Evolutionary conservation across 225 moss, liverwort and hornwort species (phyloP).

Genomic region (Thuidium tamariscinum): DNA sequence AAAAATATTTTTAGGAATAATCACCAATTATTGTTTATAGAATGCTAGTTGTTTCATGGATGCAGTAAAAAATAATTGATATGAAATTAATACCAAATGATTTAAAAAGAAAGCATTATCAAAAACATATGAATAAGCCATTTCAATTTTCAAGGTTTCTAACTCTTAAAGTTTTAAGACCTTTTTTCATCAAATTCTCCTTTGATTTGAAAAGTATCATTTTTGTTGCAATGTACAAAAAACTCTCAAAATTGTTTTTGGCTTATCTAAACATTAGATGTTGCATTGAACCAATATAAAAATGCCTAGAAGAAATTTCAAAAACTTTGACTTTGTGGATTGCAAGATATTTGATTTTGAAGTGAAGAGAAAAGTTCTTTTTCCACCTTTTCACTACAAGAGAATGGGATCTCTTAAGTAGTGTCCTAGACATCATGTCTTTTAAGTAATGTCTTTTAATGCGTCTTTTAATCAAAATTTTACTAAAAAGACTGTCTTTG

Average conservation of each 20-base stretch:
- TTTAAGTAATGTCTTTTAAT: too few species aligned
- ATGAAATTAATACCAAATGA: neutral
- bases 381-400: too few species aligned
- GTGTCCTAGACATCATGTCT: too few species aligned
- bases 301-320: neutral
- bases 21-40: neutral
- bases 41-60: too few species aligned
- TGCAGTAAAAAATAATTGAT: neutral
- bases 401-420: too few species aligned
- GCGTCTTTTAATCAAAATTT: too few species aligned
- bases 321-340: rapidly evolving
- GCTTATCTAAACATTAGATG: neutral
- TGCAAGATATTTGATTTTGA: neutral
- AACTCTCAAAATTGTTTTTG: neutral
- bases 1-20: too few species aligned
- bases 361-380: neutral
- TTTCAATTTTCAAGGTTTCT: neutral
- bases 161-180: neutral
- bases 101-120: neutral
- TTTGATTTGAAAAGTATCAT: rapidly evolving
- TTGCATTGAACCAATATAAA: rapidly evolving
- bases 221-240: neutral
- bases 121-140: rapidly evolving
- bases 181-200: neutral
- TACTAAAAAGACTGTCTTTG: too few species aligned